Percentiles rank a stretch among this genome's conserved stretches.
Conservation (phyloP, 192 early-diverging fungal genomes). For the Dimargaris cristalligena region DNA sequence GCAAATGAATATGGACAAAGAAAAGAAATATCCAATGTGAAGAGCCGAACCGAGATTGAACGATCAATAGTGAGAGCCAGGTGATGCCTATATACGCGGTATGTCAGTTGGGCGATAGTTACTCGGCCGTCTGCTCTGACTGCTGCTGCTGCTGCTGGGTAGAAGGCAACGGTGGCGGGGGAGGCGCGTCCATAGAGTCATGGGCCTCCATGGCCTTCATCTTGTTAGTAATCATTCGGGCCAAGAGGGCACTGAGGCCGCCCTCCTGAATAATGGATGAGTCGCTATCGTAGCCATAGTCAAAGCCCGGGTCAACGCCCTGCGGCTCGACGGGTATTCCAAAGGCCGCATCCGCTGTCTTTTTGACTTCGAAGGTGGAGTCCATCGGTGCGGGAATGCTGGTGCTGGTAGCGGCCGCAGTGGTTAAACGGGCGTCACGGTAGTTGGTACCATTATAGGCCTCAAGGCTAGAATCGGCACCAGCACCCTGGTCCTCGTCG, state of each 20-base stretch:
- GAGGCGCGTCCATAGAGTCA: neutral
- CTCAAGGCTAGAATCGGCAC: neutral
- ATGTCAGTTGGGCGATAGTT: neutral
- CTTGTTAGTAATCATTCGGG: slow-evolving; percentile 10
- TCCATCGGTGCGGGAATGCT: neutral
- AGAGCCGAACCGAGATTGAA: too few relatives aligned
- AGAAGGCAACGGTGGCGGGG: slow-evolving; percentile 6
- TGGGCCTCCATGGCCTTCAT: slow-evolving; percentile 5
- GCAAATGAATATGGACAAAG: too few relatives aligned
- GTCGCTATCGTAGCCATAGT: neutral
- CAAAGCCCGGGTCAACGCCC: too few relatives aligned
- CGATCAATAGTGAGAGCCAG: too few relatives aligned
- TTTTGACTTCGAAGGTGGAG: too few relatives aligned
- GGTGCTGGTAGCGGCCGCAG: neutral
- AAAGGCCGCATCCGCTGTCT: slow-evolving; percentile 4
- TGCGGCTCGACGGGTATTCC: neutral
- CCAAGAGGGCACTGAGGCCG: slow-evolving; percentile 5
- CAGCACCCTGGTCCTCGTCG: neutral
- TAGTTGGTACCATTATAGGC: neutral
- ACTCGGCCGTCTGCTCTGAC: neutral
- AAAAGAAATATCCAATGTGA: too few relatives aligned
- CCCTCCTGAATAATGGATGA: slow-evolving; percentile 3
- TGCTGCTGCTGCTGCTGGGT: neutral
- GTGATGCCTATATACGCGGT: too few relatives aligned
- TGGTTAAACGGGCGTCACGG: too few relatives aligned